Conservation (phyloP, 129 eudicot species). For the Tanacetum coccineum region DNA sequence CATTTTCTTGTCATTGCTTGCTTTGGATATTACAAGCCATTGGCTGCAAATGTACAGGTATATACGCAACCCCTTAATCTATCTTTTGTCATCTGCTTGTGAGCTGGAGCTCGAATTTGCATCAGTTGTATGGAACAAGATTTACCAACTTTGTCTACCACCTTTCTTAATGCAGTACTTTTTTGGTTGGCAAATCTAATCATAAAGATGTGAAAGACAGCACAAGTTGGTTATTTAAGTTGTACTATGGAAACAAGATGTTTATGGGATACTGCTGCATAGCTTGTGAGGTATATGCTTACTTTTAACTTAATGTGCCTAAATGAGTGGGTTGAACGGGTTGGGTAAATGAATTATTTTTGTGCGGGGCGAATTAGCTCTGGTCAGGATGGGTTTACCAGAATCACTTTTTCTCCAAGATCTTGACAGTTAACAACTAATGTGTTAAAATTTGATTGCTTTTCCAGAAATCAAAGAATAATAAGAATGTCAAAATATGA, state of each 20-base stretch:
- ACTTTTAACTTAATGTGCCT: not conserved
- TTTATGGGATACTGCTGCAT: conserved; percentile 91
- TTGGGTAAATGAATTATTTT: too few species aligned
- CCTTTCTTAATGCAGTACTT: conserved; percentile 56
- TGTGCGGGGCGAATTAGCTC: too few species aligned
- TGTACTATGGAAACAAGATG: conserved; percentile 78
- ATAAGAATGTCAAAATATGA: too few species aligned
- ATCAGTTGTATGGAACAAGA: not conserved
- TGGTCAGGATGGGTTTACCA: too few species aligned
- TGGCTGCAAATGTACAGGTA: conserved; percentile 99
- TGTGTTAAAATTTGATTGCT: too few species aligned
- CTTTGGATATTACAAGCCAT: conserved; percentile 91
- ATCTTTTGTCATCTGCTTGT: not conserved
- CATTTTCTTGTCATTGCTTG: conserved; percentile 83
- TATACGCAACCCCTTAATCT: not conserved
- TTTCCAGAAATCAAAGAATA: too few species aligned
- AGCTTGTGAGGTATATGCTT: conserved; percentile 79
- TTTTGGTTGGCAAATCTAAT: conserved; percentile 86
- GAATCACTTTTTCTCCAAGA: too few species aligned
- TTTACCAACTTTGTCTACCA: conserved; percentile 1
- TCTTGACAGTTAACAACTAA: too few species aligned
- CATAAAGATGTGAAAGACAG: conserved; percentile 97
- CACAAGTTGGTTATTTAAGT: conserved; percentile 78
- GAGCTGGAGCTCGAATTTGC: conserved; percentile 1
- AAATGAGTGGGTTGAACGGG: too few species aligned